Base-by-base conservation (phyloP, 257 asterid genomes). In the Solanum medicagineum region DNA sequence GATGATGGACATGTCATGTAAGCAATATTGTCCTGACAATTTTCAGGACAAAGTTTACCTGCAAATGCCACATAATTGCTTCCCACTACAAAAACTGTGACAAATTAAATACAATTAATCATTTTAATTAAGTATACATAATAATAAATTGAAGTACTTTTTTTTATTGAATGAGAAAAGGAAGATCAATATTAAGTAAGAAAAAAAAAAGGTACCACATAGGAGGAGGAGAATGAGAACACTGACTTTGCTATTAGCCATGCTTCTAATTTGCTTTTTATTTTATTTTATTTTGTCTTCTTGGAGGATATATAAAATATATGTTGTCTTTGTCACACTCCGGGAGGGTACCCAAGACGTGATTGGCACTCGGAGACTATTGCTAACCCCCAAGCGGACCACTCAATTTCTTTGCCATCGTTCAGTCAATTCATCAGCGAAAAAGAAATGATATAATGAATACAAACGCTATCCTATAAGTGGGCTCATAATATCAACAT, bases 301-400 rank as follows among this genome's bases (percentile, higher is more conserved):
- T 62, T 10, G 69, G 36, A 24, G 69, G 65, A 57, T 54, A 45
- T 8, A 1, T 44, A 44, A 4, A 42, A 44, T 59, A 22, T n/a
- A 63, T 63, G 42, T 63, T 63, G 40, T 63, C 36, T 32, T 32
- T 32, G 36, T 32, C 3, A 32, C 4, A 32, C 4, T 32, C 0
- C 4, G 36, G 32, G 0, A 2, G 36, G 36, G 4, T 32, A 32
- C 1, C 4, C 4, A 2, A 32, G 0, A 32, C 0, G 4, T 32
- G 36, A 32, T 4, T 32, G 36, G 0, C 4, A 32, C 4, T 32
- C 36, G 36, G 36, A 32, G 36, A 32, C 36, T 32, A 32, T 32
- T 32, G 36, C 36, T 32, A 32, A 4, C 36, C 36, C 36, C 4
- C 36, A 32, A 32, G 36, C 3, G 36, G 36, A 2, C 3, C 36